Evolutionary conservation across 306 rosid species (phyloP).

Genomic region (Cucumis hystrix): DNA sequence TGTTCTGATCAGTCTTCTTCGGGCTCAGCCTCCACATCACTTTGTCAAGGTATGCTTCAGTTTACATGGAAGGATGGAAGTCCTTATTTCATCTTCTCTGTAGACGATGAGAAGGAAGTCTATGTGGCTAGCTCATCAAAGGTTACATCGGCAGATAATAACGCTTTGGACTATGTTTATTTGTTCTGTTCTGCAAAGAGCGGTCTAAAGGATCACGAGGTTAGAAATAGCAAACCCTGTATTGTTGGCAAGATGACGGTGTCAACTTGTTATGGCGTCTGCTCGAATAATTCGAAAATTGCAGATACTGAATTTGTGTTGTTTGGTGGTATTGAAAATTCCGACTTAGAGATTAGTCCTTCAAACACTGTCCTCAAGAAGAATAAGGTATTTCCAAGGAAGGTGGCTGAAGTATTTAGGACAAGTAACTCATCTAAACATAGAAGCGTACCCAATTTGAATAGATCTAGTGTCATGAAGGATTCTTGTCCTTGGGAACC

Average conservation of each 20-base stretch:
- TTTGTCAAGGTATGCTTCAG: conserved; percentile 85
- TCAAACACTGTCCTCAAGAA: conserved; percentile 34
- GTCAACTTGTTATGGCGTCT: conserved; percentile 45
- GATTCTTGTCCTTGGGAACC: conserved; percentile 50
- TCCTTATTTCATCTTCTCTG: conserved; percentile 72
- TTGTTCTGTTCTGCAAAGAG: conserved; percentile 54
- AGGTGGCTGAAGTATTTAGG: conserved; percentile 52
- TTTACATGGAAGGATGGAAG: conserved; percentile 72
- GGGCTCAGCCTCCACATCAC: conserved; percentile 26
- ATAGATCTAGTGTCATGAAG: conserved; percentile 11
- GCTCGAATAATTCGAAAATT: conserved; percentile 37
- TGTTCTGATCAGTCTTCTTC: conserved; percentile 40
- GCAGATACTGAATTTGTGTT: conserved; percentile 63
- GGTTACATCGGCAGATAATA: conserved; percentile 28
- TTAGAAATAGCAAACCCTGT: conserved; percentile 21
- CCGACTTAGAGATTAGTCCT: conserved; percentile 29
- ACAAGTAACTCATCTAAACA: conserved; percentile 36
- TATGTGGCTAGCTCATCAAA: conserved; percentile 48
- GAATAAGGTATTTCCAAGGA: conserved; percentile 57
- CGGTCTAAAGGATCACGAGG: conserved; percentile 30
- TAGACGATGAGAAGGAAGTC: conserved; percentile 62
- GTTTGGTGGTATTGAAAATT: conserved; percentile 35
- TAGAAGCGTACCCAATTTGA: conserved; percentile 37
- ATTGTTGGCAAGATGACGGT: conserved; percentile 83
- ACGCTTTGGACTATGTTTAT: conserved; percentile 48